Conservation (phyloP, 176 grass and related monocot species). For the Guadua angustifolia region DNA sequence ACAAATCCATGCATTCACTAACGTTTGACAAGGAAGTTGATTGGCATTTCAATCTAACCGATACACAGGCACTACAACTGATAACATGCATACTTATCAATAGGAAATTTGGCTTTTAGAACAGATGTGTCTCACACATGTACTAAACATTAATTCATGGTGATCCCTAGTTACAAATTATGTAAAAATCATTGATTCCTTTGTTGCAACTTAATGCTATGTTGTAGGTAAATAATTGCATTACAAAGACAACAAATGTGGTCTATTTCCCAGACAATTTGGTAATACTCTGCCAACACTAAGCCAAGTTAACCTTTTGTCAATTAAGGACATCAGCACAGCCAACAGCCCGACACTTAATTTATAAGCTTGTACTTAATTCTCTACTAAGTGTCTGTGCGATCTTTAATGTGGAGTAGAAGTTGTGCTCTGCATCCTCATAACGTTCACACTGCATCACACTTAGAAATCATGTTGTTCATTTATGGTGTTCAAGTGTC, state of each 20-base stretch:
- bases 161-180: neutral
- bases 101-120: neutral
- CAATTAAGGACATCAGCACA: neutral
- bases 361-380: neutral
- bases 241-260: neutral
- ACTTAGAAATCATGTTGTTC: neutral
- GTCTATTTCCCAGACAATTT: neutral
- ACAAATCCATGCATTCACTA: neutral
- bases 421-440: neutral
- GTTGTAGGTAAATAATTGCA: neutral
- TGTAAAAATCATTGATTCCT: neutral
- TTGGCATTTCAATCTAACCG: neutral
- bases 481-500: neutral
- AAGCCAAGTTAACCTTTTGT: neutral
- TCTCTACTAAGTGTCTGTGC: neutral
- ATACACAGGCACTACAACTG: neutral
- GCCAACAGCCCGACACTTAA: neutral
- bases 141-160: neutral
- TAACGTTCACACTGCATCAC: neutral
- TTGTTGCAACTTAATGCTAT: neutral
- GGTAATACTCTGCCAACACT: neutral
- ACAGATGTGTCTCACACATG: neutral
- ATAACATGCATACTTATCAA: neutral
- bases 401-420: neutral
- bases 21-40: neutral